Percentiles rank a stretch among this genome's conserved stretches.
Evolutionary conservation across 768 basidiomycete species (phyloP).

Genomic region (Dentipellis fragilis): DNA sequence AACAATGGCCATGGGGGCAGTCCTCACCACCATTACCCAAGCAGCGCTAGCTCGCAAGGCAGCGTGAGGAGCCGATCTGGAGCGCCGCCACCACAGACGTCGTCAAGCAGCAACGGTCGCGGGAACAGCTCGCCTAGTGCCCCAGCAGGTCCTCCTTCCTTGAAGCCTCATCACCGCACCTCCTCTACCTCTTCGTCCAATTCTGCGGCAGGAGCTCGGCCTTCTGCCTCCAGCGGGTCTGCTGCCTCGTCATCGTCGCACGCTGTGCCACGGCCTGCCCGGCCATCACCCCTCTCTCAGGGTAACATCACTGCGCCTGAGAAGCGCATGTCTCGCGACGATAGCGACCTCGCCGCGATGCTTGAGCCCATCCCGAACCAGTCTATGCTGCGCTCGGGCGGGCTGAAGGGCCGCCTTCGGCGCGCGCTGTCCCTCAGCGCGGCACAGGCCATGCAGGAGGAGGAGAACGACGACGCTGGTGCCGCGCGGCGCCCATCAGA

Average conservation of each 20-base stretch:
- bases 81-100: constrained; percentile 11
- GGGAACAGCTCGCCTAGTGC: constrained; percentile 1
- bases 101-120: constrained; percentile 4
- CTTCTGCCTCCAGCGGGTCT: constrained; percentile 19
- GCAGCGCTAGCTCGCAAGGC: constrained; percentile 12
- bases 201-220: constrained; percentile 21
- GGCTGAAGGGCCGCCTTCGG: constrained; percentile 69
- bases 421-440: constrained; percentile 65
- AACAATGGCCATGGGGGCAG: constrained; percentile 26
- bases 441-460: constrained; percentile 44
- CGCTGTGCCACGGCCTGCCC: constrained; percentile 20
- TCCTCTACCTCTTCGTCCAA: constrained; percentile 36
- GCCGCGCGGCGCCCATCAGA: constrained; percentile 10
- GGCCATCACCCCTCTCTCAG: constrained; percentile 64
- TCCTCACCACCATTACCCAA: constrained; percentile 15
- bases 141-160: constrained; percentile 13
- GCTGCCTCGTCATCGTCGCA: constrained; percentile 26
- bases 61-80: constrained; percentile 13
- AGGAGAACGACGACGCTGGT: constrained; percentile 35
- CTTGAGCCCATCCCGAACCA: constrained; percentile 22
- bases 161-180: constrained; percentile 35
- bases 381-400: constrained; percentile 45
- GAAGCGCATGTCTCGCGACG: constrained; percentile 70
- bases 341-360: constrained; percentile 43
- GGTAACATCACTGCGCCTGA: constrained; percentile 53